These are phyloP conservation scores for Somion occarium DNA, from an alignment of 1,284 basidiomycete species.

Conservation along the genomic window DNA sequence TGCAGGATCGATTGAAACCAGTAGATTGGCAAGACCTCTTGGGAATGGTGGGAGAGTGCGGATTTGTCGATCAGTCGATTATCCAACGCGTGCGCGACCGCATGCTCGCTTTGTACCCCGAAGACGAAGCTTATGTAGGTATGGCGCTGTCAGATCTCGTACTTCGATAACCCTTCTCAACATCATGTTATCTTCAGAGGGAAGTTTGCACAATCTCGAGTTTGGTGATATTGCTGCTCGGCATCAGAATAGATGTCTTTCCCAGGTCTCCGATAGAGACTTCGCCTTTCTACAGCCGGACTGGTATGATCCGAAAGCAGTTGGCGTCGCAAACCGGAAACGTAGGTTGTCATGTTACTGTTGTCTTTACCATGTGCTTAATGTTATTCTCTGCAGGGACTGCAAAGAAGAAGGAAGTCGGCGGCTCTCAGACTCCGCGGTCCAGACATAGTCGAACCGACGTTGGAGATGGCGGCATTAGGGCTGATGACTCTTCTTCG, in stretches of 20 bases:
- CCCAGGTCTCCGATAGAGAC: too few relatives aligned
- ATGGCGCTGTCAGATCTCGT: neutral
- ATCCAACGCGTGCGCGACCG: neutral
- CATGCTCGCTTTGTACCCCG: neutral
- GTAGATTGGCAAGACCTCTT: conserved; percentile 1
- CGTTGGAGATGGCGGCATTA: too few relatives aligned
- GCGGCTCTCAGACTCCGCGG: too few relatives aligned
- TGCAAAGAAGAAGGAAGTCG: too few relatives aligned
- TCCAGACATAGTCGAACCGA: too few relatives aligned
- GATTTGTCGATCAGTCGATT: neutral
- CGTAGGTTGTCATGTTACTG: neutral
- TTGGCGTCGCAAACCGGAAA: neutral
- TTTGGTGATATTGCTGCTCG: neutral
- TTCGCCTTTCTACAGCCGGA: neutral
- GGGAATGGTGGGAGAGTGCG: neutral
- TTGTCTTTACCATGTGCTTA: too few relatives aligned
- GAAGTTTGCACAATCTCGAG: neutral
- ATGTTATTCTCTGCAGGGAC: too few relatives aligned
- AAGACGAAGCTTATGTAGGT: neutral
- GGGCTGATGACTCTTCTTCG: too few relatives aligned
- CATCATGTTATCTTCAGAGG: neutral
- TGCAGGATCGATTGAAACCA: conserved; percentile 1
- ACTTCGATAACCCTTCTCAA: neutral
- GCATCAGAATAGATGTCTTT: too few relatives aligned
- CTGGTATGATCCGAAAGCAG: neutral